Base-by-base conservation (phyloP, 169 alveolate species). In the Condylostoma magnum region DNA sequence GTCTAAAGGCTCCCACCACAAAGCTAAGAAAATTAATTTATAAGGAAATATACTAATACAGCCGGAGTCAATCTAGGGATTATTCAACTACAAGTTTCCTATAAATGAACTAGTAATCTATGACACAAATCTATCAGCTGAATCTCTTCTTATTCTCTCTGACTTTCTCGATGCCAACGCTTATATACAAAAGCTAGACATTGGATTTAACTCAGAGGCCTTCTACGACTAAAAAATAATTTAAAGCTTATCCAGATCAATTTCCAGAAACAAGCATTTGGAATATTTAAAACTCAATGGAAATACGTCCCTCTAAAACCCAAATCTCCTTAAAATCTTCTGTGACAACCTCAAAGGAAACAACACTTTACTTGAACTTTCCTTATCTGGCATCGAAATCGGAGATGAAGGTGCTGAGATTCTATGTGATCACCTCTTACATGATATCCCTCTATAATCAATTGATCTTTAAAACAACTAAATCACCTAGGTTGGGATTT, bases 121-220 rank as follows among this genome's bases (percentile, higher is more conserved):
- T 41, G 71, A 60, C 31, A 37, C 71, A n/a, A 33, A 28, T 12
- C 30, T 60, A 8, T 37, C 71, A n/a, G 20, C 71, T n/a, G 71
- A 60, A 38, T 52, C 71, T 10, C 58, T 60, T 1, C 12, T 36
- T 10, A 38, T 31, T 1, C 12, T 60, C 8, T 60, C 71, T n/a
- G 71, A 60, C 10, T 8, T 60, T 18, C 18, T 60, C 8, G 52
- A 52, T 8, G 18, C 36, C 22, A 60, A 60, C 57, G 22, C 20
- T 12, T 10, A n/a, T 25, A 60, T 60, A n/a, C 10, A 18, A 25
- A 33, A 60, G n/a, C 58, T 60, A 6, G 58, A 60, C 28, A 15
- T 60, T 18, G 10, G 46, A 1, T 60, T 18, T 41, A 60, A 60
- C 58, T 28, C 71, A 2, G 15, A 15, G 3, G 71, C 71, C 8